Evolutionary conservation across 768 basidiomycete species (phyloP).

Genomic region (Astraeus odoratus): DNA sequence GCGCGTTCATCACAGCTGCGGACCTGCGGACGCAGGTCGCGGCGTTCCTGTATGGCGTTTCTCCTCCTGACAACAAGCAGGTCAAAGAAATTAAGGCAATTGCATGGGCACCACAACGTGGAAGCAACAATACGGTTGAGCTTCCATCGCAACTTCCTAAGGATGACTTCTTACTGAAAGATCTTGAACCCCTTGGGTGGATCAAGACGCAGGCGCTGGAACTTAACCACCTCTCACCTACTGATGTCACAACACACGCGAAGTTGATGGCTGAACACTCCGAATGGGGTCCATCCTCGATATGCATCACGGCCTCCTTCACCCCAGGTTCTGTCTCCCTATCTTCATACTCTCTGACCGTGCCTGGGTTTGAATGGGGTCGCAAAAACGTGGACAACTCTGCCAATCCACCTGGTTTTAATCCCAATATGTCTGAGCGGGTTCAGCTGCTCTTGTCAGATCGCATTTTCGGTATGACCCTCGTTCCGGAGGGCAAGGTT

Average conservation of each 20-base stretch:
- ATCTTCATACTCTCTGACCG: constrained; percentile 84
- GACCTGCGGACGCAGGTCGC: constrained; percentile 96
- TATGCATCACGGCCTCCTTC: constrained; percentile 92
- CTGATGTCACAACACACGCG: constrained; percentile 89
- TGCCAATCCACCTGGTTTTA: constrained; percentile 85
- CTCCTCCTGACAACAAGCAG: constrained; percentile 93
- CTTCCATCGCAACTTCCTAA: constrained; percentile 84
- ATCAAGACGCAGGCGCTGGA: constrained; percentile 96
- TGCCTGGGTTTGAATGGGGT: constrained; percentile 97
- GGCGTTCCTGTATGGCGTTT: constrained; percentile 87
- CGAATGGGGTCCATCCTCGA: constrained; percentile 90
- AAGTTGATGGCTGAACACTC: constrained; percentile 96
- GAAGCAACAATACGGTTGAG: constrained; percentile 92
- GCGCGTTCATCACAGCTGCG: constrained; percentile 86
- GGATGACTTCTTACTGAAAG: constrained; percentile 92
- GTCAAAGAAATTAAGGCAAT: constrained; percentile 99
- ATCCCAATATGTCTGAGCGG: constrained; percentile 97
- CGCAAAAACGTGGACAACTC: constrained; percentile 87
- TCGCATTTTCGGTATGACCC: constrained; percentile 90
- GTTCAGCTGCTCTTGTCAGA: constrained; percentile 92
- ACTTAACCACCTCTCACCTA: constrained; percentile 85
- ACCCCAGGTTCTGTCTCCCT: constrained; percentile 97
- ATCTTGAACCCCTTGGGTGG: constrained; percentile 93
- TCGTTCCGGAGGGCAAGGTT: constrained; percentile 88
- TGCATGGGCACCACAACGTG: constrained; percentile 96